These are phyloP conservation scores for Gossypium schwendimanii DNA, from an alignment of 441 rosid genomes.

Conservation along the genomic window DNA sequence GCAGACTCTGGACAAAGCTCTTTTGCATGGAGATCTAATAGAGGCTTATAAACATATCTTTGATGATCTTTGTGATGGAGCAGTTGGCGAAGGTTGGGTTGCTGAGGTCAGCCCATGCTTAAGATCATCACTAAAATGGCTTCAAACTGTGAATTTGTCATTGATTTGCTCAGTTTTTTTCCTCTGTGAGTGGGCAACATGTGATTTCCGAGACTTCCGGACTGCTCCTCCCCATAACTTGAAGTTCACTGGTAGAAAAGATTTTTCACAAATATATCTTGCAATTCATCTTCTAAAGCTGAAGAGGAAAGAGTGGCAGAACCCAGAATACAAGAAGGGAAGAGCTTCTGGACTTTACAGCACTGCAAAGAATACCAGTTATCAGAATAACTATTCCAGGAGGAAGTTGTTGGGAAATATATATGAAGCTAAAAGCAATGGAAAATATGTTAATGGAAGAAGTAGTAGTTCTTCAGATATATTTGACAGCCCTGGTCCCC, in stretches of 20 bases:
- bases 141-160: conserved; percentile 59
- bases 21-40: conserved; percentile 66
- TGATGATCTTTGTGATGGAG: conserved; percentile 72
- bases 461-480: conserved; percentile 33
- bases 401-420: conserved; percentile 29
- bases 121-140: conserved; percentile 82
- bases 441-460: conserved; percentile 21
- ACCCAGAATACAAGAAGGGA: conserved; percentile 33
- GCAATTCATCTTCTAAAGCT: conserved; percentile 75
- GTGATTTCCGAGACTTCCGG: conserved; percentile 87
- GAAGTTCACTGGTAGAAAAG: conserved; percentile 80
- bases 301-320: conserved; percentile 56
- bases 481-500: conserved; percentile 87
- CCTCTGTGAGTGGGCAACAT: conserved; percentile 98
- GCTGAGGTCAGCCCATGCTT: conserved; percentile 80
- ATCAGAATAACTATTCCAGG: conserved; percentile 27
- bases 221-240: conserved; percentile 48
- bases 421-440: conserved; percentile 25
- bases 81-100: conserved; percentile 78
- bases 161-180: conserved; percentile 74
- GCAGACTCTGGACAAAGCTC: conserved; percentile 84
- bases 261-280: conserved; percentile 73
- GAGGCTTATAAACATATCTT: conserved; percentile 68
- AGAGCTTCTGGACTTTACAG: conserved; percentile 29
- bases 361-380: conserved; percentile 28